Evolutionary conservation across 306 rosid genomes (phyloP).

Genomic region (Mimosa bimucronata): DNA sequence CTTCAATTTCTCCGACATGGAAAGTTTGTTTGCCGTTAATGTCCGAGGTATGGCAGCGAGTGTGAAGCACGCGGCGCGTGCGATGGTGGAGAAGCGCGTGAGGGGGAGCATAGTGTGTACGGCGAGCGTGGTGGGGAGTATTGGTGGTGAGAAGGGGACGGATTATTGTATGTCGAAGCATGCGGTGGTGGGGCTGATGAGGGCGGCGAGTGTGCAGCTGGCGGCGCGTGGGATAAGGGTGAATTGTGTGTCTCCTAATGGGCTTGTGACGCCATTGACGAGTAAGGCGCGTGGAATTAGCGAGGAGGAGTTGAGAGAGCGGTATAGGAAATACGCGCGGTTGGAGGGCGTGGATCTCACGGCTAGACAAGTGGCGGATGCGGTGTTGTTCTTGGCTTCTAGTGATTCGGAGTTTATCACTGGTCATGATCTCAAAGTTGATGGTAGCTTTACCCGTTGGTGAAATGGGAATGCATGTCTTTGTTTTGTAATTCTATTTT

Average conservation of each 20-base stretch:
- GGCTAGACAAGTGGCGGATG: conserved; percentile 49
- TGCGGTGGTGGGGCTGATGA: conserved; percentile 60
- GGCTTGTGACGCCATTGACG: conserved; percentile 43
- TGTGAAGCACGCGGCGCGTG: conserved; percentile 63
- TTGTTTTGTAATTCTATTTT: too few species aligned
- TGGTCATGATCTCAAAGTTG: conserved; percentile 52
- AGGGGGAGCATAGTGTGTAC: conserved; percentile 68
- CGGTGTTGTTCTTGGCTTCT: conserved; percentile 54
- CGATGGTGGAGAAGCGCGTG: conserved; percentile 51
- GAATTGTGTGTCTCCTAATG: conserved; percentile 61
- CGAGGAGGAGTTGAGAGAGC: conserved; percentile 12
- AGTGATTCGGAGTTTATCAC: conserved; percentile 53
- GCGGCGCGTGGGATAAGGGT: conserved; percentile 56
- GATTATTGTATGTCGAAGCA: conserved; percentile 67
- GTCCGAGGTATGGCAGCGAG: conserved; percentile 50
- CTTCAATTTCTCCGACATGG: conserved; percentile 44
- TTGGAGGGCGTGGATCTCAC: conserved; percentile 51
- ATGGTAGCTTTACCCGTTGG: conserved; percentile 30
- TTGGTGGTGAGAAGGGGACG: neutral
- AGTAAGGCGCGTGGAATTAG: neutral
- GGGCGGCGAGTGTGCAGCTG: conserved; percentile 50
- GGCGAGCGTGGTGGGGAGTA: conserved; percentile 41
- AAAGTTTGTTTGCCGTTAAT: conserved; percentile 47
- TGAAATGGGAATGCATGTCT: too few species aligned
- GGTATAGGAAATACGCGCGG: neutral